phyloP scores from a whole-genome alignment of 805 yeast species.

The Grigorovia jiainica region DNA sequence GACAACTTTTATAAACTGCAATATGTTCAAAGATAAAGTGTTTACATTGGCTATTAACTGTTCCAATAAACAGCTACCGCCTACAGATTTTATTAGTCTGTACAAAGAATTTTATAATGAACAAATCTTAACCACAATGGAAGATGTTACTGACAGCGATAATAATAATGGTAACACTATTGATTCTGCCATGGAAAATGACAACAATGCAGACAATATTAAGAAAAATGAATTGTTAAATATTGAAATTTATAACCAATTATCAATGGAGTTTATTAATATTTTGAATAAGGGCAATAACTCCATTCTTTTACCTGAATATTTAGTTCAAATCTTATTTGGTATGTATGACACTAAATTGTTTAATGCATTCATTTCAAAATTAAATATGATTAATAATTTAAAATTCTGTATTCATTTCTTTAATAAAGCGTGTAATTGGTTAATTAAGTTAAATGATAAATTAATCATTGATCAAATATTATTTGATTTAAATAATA shows the following conservation, averaged over 20 bases:
- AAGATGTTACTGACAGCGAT: conserved; percentile 8
- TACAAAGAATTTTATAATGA: conserved; percentile 29
- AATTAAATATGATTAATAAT: conserved; percentile 12
- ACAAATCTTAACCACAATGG: conserved; percentile 12
- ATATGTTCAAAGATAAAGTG: neutral
- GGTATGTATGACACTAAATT: conserved; percentile 23
- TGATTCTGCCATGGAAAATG: conserved; percentile 4
- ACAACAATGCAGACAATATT: neutral
- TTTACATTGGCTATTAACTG: conserved; percentile 19
- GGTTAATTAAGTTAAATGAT: conserved; percentile 20
- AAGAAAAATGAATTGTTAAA: neutral
- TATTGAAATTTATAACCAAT: neutral
- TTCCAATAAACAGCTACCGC: conserved; percentile 19
- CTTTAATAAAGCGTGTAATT: conserved; percentile 20
- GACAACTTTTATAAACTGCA: neutral
- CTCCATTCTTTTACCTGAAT: conserved; percentile 5
- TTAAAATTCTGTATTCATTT: conserved; percentile 17
- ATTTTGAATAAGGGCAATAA: neutral
- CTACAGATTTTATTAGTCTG: conserved; percentile 23
- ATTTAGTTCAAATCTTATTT: conserved; percentile 20
- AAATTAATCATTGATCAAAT: conserved; percentile 23
- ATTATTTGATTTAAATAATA: conserved; percentile 17
- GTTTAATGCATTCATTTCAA: conserved; percentile 17
- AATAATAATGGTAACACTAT: neutral
- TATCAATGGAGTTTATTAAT: neutral